phyloP scores from a whole-genome alignment of 164 flowering plant species.

The Macadamia integrifolia region DNA sequence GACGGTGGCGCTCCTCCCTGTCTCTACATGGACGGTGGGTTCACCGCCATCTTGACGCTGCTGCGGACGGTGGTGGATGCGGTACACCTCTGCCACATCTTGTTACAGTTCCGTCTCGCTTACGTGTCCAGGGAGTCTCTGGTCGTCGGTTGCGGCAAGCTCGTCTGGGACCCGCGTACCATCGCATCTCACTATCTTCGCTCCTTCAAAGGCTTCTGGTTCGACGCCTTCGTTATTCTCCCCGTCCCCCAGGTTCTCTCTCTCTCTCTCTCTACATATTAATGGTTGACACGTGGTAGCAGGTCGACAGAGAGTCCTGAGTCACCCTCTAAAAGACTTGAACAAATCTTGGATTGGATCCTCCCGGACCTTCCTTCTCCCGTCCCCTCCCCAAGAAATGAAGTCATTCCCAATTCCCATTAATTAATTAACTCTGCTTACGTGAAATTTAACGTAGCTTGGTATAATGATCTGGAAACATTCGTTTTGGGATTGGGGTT shows the following conservation, averaged over 20 bases:
- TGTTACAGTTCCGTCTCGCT: slow-evolving; percentile 80
- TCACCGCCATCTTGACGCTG: slow-evolving; percentile 65
- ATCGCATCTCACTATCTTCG: slow-evolving; percentile 67
- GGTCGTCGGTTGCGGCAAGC: slow-evolving; percentile 91
- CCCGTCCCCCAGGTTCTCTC: slow-evolving; percentile 82
- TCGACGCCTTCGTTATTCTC: slow-evolving; percentile 78
- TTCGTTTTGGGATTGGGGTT: no score
- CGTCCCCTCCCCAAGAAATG: no score
- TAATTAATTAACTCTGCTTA: no score
- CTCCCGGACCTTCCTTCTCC: no score
- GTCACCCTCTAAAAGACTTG: no score
- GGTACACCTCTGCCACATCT: slow-evolving; percentile 69
- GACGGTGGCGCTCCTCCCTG: slow-evolving; percentile 53
- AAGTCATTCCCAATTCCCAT: no score
- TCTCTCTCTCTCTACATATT: no score
- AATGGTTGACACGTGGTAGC: no score
- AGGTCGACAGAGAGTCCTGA: no score
- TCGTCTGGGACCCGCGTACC: slow-evolving; percentile 89
- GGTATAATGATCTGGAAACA: no score
- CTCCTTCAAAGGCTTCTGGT: slow-evolving; percentile 86
- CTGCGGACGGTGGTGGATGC: slow-evolving; percentile 71
- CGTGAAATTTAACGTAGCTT: no score
- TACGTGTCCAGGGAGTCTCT: slow-evolving; percentile 87
- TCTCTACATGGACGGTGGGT: slow-evolving; percentile 73
- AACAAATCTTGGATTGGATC: no score